A percentile compares a stretch with the other conserved stretches of the same genome.
These are phyloP conservation scores for Paramecium bursaria DNA, from an alignment of 73 alveolate genomes.

Conservation along the genomic window DNA sequence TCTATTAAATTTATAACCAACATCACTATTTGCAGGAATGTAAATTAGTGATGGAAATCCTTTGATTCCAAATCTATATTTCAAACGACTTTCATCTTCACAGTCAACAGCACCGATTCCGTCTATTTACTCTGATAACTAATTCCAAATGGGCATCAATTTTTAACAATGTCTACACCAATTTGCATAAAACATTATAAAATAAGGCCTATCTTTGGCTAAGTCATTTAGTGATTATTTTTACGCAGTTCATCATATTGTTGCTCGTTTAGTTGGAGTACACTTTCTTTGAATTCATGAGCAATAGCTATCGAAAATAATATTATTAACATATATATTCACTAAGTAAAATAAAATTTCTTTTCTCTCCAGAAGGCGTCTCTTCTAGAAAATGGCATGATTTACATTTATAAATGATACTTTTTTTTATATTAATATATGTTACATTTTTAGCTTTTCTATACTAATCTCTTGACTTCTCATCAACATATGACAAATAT, in stretches of 20 bases:
- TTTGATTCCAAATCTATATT: conserved; percentile 24
- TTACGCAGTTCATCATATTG: conserved; percentile 12
- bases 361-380: conserved; percentile 16
- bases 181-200: conserved; percentile 69
- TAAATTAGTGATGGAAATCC: conserved; percentile 54
- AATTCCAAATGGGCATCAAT: conserved; percentile 63
- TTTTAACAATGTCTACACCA: conserved; percentile 69
- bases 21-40: conserved; percentile 13
- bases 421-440: background rate
- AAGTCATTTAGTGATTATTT: background rate
- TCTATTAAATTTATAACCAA: conserved; percentile 49
- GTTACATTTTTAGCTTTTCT: conserved; percentile 47
- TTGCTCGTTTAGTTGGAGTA: background rate
- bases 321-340: conserved; percentile 1
- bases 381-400: background rate
- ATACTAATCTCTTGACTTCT: conserved; percentile 1
- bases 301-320: conserved; percentile 13
- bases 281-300: conserved; percentile 29
- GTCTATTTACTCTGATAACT: background rate
- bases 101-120: conserved; percentile 49
- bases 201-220: conserved; percentile 1
- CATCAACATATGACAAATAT: background rate
- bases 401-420: conserved; percentile 34
- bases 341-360: conserved; percentile 23
- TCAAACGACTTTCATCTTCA: background rate